Conservation (phyloP, 169 alveolate genomes). For the Perkinsus olseni region DNA sequence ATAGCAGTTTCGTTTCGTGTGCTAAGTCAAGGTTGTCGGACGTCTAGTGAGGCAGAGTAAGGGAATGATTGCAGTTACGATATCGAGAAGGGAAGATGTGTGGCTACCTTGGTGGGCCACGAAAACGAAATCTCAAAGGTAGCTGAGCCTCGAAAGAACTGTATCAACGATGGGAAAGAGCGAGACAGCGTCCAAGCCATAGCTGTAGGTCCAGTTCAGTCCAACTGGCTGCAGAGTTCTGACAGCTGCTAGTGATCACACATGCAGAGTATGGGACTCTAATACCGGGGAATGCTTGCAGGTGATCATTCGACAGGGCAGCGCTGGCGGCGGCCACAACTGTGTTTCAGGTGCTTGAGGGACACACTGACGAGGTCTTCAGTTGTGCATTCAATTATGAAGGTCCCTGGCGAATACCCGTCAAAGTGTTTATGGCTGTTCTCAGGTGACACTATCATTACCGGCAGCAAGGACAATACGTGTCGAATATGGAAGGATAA, state of each 20-base stretch:
- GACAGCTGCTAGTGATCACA: constrained; percentile 63
- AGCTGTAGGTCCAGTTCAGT: constrained; percentile 40
- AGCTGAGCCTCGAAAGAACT: too few relatives aligned
- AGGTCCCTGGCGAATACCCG: constrained; percentile 70
- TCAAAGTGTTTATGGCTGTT: constrained; percentile 66
- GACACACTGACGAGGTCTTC: constrained; percentile 75
- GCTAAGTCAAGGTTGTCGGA: background rate
- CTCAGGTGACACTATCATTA: constrained; percentile 71
- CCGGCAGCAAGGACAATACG: constrained; percentile 72
- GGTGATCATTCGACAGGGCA: constrained; percentile 33
- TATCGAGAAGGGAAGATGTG: constrained; percentile 57
- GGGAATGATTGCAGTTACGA: constrained; percentile 57
- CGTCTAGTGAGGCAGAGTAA: background rate
- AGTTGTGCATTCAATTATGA: constrained; percentile 81
- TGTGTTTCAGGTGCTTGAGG: constrained; percentile 48
- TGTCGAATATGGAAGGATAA: constrained; percentile 69
- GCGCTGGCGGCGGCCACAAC: background rate
- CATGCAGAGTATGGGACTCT: constrained; percentile 60
- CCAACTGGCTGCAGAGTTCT: constrained; percentile 61
- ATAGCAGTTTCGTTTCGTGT: too few relatives aligned
- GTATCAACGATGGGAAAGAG: background rate
- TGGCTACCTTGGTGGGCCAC: constrained; percentile 55
- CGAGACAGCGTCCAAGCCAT: background rate
- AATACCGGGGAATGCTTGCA: constrained; percentile 61
- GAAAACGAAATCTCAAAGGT: constrained; percentile 63